A percentile compares a stretch with the other conserved stretches of the same genome.
phyloP scores from a whole-genome alignment of 345 rosid genomes.

The Gossypium ekmanianum region DNA sequence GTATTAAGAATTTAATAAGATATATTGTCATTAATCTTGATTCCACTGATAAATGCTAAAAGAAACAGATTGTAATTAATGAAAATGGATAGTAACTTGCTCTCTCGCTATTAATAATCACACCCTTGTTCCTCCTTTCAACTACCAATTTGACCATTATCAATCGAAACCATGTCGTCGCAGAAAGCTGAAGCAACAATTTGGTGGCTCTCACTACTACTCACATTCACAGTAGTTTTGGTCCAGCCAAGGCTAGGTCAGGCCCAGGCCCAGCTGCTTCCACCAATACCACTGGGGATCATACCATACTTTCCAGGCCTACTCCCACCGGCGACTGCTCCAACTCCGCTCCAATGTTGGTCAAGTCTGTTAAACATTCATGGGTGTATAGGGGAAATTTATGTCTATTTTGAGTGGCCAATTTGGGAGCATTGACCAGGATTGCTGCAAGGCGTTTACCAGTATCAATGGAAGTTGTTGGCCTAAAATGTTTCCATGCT shows the following conservation, averaged over 20 bases:
- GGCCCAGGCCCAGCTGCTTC: neutral
- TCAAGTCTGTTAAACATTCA: no score
- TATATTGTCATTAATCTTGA: no score
- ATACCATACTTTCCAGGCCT: neutral
- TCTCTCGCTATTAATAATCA: neutral
- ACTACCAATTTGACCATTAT: neutral
- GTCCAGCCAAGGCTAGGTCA: neutral
- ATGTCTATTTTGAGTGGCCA: neutral
- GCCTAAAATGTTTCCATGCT: neutral
- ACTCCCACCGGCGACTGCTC: neutral
- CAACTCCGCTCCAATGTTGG: neutral
- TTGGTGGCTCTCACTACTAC: neutral
- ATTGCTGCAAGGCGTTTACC: neutral
- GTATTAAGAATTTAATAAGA: no score
- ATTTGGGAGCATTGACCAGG: neutral
- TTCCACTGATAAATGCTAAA: neutral
- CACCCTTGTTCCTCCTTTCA: neutral
- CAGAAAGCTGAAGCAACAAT: neutral
- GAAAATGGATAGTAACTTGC: neutral
- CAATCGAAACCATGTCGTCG: neutral
- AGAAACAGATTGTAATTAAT: neutral
- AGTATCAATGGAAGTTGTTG: neutral
- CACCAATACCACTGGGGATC: neutral
- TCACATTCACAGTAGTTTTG: neutral
- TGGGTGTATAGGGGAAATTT: no score